Percentiles rank a stretch among this genome's conserved stretches.
phyloP scores from a whole-genome alignment of 768 basidiomycete genomes.

The Leccinum rimulosum region DNA sequence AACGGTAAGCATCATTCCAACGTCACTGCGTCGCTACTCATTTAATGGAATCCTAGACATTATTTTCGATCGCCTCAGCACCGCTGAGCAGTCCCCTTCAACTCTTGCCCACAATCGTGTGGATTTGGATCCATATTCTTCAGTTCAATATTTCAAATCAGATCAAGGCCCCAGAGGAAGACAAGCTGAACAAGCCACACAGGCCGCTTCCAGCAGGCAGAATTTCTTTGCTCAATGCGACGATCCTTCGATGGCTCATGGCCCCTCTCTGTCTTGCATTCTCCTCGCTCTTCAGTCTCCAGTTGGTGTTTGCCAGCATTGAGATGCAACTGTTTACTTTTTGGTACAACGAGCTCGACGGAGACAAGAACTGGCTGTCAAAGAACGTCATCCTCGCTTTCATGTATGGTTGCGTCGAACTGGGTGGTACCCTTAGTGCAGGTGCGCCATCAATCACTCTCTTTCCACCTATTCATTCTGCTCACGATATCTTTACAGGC shows the following conservation, averaged over 20 bases:
- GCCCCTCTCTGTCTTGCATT: slow-evolving; percentile 35
- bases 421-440: slow-evolving; percentile 38
- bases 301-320: slow-evolving; percentile 34
- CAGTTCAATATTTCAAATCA: slow-evolving; percentile 48
- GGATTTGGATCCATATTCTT: slow-evolving; percentile 47
- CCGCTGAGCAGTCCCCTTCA: slow-evolving; percentile 22
- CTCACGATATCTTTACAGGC: slow-evolving; percentile 10
- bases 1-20: slow-evolving; percentile 35
- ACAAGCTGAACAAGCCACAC: slow-evolving; percentile 43
- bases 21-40: background rate
- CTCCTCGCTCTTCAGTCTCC: slow-evolving; percentile 33
- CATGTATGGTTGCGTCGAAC: slow-evolving; percentile 37
- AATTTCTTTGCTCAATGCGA: slow-evolving; percentile 36
- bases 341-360: slow-evolving; percentile 40
- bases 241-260: slow-evolving; percentile 36
- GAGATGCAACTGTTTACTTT: slow-evolving; percentile 32
- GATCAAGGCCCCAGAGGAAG: slow-evolving; percentile 40
- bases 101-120: slow-evolving; percentile 32
- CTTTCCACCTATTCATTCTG: background rate
- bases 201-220: slow-evolving; percentile 45
- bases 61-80: slow-evolving; percentile 35
- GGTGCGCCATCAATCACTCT: slow-evolving; percentile 20
- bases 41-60: slow-evolving; percentile 20
- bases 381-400: slow-evolving; percentile 40
- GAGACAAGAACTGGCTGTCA: slow-evolving; percentile 37